phyloP scores from a whole-genome alignment of 176 grass and related monocot genomes.

The Zea luxurians region DNA sequence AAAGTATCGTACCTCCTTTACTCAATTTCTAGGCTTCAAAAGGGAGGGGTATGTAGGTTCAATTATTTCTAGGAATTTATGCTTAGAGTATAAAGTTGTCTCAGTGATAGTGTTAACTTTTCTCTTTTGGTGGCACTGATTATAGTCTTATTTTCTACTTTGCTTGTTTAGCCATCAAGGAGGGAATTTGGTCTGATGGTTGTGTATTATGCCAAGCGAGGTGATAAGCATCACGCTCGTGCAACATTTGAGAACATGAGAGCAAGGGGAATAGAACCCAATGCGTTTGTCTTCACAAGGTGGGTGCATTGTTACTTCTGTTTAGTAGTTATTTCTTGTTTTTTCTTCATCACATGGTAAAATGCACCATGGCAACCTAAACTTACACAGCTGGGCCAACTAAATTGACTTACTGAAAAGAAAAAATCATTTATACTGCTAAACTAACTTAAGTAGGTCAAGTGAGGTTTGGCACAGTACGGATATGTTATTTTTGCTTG shows the following conservation, averaged over 20 bases:
- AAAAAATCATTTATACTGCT: not conserved
- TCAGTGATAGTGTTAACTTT: not conserved
- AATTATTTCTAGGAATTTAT: not conserved
- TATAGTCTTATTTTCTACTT: conserved; percentile 10
- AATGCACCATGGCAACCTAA: not conserved
- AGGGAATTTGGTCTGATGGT: conserved; percentile 88
- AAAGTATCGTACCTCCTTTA: conserved; percentile 11
- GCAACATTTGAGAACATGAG: conserved; percentile 98
- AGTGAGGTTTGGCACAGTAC: not conserved
- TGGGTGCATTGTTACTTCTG: conserved; percentile 27
- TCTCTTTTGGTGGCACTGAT: not conserved
- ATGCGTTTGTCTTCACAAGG: conserved; percentile 88
- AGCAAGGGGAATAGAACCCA: conserved; percentile 95
- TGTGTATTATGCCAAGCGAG: conserved; percentile 95
- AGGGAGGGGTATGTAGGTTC: not conserved
- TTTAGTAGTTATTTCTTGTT: conserved; percentile 12
- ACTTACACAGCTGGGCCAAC: not conserved
- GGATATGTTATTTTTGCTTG: not conserved
- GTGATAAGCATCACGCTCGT: conserved; percentile 97
- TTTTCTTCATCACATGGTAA: not conserved
- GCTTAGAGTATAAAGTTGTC: not conserved
- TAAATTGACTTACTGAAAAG: not conserved
- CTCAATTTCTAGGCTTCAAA: not conserved
- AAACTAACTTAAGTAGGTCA: not conserved
- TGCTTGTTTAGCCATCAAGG: conserved; percentile 73